phyloP scores from a whole-genome alignment of 2,329 filamentous ascomycete genomes.

The Fusarium tuaranense region DNA sequence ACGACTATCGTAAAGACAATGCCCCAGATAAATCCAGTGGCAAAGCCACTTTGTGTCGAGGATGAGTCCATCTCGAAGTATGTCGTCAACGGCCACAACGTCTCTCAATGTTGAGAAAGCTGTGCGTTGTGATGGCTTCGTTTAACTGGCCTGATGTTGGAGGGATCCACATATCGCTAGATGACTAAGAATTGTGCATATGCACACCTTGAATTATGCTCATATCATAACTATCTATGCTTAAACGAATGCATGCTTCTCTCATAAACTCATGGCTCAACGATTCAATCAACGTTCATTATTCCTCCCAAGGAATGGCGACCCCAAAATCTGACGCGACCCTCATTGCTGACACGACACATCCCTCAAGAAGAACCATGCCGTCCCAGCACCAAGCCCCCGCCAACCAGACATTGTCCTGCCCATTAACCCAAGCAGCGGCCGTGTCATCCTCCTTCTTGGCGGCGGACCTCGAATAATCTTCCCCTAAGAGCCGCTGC shows the following conservation, averaged over 20 bases:
- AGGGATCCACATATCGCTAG: conserved; percentile 10
- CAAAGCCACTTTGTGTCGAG: conserved; percentile 35
- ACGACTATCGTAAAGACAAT: conserved; percentile 34
- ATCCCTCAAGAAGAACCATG: conserved; percentile 72
- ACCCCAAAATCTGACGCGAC: conserved; percentile 66
- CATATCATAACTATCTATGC: neutral
- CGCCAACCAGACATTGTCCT: conserved; percentile 65
- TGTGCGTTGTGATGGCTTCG: neutral
- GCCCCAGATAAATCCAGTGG: conserved; percentile 45
- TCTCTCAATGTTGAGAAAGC: neutral
- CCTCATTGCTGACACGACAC: conserved; percentile 68
- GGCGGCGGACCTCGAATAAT: neutral
- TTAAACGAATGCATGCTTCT: neutral
- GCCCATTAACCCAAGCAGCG: conserved; percentile 64
- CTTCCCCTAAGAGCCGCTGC: conserved; percentile 56
- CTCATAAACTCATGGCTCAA: neutral
- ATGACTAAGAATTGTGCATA: conserved; percentile 2
- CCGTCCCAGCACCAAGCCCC: conserved; percentile 75
- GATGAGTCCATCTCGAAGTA: conserved; percentile 10
- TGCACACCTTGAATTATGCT: conserved; percentile 1
- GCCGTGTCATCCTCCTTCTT: conserved; percentile 14
- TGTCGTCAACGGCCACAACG: neutral
- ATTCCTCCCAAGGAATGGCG: conserved; percentile 51
- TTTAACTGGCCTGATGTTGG: neutral
- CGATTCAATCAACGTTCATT: conserved; percentile 5